Evolutionary conservation across 2,329 filamentous ascomycete species (phyloP), one percentile per base, ranked within the genome.

Genomic region (Sclerotinia minor): DNA sequence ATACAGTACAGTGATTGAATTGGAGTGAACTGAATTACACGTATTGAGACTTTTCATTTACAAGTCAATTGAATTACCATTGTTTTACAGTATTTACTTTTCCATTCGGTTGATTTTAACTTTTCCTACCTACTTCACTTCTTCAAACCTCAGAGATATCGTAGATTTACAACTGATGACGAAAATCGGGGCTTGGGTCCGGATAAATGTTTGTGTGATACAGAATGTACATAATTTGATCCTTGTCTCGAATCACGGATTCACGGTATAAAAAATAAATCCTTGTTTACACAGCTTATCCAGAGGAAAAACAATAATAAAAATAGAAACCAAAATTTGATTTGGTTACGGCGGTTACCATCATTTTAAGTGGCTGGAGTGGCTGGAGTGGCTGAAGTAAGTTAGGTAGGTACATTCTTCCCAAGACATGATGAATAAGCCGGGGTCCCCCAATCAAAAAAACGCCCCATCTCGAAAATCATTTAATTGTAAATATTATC

Each of bases 171-270:
- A 26, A 13, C 29, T 49, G 44, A 60, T 60, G 57, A 60, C 41
- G 57, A 47, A 60, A 49, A 60, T 35, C 19, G 57, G 57, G 19
- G 8, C 57, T 21, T 38, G 9, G 47, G 21, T 50, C 21, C 15
- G 35, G 11, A 21, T 55, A n/a, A 19, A 29, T 21, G 17, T 45
- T n/a, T n/a, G n/a, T n/a, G n/a, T n/a, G n/a, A n/a, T n/a, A n/a
- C 13, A n/a, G 35, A 24, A 60, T 60, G 57, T 60, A 60, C 26
- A 60, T 35, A 60, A 60, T 60, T 60, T 13, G 49, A 60, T 35
- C 58, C 58, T 21, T 60, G 58, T 60, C 26, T 44, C 32, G 58
- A 60, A 60, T 49, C 41, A 17, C 58, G 21, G 17, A 5, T 35
- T 35, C n/a, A n/a, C n/a, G n/a, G n/a, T n/a, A n/a, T n/a, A n/a